These are phyloP conservation scores for Bipolaris zeicola DNA, from an alignment of 2,329 filamentous ascomycete species.

Conservation along the genomic window DNA sequence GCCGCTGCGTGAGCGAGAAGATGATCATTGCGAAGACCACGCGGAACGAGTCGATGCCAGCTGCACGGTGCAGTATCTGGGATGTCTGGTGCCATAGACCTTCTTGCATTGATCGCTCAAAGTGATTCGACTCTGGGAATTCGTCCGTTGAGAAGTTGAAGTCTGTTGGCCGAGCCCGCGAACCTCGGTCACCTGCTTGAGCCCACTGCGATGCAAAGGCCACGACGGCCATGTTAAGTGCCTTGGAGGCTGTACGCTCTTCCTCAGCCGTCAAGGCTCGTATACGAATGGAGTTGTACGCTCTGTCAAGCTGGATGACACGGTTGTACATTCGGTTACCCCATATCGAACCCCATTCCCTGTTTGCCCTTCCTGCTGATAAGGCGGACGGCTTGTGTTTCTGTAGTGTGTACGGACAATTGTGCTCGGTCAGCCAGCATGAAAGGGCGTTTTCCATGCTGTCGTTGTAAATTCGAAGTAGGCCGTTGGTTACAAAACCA, in stretches of 20 bases:
- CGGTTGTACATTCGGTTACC: slow-evolving; percentile 56
- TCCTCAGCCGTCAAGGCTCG: slow-evolving; percentile 50
- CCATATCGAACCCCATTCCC: slow-evolving; percentile 43
- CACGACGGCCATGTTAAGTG: slow-evolving; percentile 57
- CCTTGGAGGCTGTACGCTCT: slow-evolving; percentile 47
- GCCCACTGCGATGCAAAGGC: slow-evolving; percentile 60
- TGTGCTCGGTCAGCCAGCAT: slow-evolving; percentile 61
- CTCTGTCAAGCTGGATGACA: slow-evolving; percentile 55
- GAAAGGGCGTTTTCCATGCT: slow-evolving; percentile 59
- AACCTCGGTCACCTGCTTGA: slow-evolving; percentile 30
- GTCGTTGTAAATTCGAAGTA: slow-evolving; percentile 60
- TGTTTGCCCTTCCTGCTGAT: slow-evolving; percentile 43
- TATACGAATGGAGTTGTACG: slow-evolving; percentile 34
- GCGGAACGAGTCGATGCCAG: slow-evolving; percentile 50
- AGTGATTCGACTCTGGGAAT: slow-evolving; percentile 19
- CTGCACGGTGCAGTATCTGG: slow-evolving; percentile 43
- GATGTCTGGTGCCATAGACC: slow-evolving; percentile 51
- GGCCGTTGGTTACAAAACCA: slow-evolving; percentile 47
- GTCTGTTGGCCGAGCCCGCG: slow-evolving; percentile 11
- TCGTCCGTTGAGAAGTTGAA: slow-evolving; percentile 21
- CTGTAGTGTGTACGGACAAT: slow-evolving; percentile 53
- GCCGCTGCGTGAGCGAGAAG: slow-evolving; percentile 51
- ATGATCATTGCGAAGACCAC: slow-evolving; percentile 53
- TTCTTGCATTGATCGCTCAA: slow-evolving; percentile 47
- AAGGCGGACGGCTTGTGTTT: slow-evolving; percentile 31